These are phyloP conservation scores for Neurospora sp. DNA, from an alignment of 495 filamentous ascomycete genomes.

Conservation along the genomic window DNA sequence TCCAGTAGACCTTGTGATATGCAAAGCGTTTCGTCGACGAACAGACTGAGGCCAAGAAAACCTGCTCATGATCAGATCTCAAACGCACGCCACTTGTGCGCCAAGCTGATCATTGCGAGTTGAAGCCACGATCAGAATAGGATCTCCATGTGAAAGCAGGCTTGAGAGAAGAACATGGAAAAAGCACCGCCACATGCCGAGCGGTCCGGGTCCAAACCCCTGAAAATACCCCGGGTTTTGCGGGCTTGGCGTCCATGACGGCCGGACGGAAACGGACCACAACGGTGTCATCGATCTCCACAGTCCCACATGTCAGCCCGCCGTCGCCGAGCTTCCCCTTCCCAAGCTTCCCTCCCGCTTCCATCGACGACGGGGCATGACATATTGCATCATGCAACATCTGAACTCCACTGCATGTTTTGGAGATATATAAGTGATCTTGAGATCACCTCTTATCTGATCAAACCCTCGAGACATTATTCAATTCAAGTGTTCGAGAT, in stretches of 20 bases:
- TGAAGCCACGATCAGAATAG: neutral
- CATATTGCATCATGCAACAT: neutral
- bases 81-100: neutral
- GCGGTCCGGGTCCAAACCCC: neutral
- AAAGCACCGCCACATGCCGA: neutral
- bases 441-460: neutral
- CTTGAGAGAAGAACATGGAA: neutral
- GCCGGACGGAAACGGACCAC: neutral
- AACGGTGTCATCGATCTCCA: neutral
- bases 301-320: neutral
- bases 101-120: neutral
- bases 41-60: neutral
- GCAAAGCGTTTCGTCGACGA: neutral
- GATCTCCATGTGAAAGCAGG: neutral
- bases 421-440: neutral
- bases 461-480: neutral
- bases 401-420: neutral
- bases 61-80: neutral
- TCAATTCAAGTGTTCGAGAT: neutral
- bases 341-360: neutral
- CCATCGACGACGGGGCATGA: neutral
- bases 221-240: neutral
- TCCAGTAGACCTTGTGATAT: neutral
- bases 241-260: neutral
- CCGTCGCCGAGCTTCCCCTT: neutral